Evolutionary conservation across 257 asterid species (phyloP), one percentile per base, ranked within the genome.

Genomic region (Penstemon davidsonii): DNA sequence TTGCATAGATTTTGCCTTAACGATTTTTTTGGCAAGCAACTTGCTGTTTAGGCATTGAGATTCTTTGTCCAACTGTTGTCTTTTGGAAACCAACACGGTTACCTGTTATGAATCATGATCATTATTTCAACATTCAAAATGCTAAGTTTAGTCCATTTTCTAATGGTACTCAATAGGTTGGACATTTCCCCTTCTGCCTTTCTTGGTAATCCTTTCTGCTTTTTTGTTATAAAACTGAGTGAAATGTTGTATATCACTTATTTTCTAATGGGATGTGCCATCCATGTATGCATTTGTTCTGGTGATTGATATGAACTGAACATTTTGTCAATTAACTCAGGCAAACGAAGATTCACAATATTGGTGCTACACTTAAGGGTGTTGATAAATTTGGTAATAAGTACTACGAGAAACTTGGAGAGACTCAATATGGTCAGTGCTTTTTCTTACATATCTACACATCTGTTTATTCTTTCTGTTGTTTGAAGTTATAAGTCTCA

Each of bases 341-440:
- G 92, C 96, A 91, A 70, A 90, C 96, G 37, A 94, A 91, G 90
- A 84, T 94, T 62, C 99, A 94, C 79, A 94, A 94, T 42, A 85
- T 94, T 18, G 99, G 99, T 38, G 99, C 96, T 67, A 87, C 88
- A 2, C 73, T 91, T 56, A 86, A 85, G 57, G 99, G 99, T 62
- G 86, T 87, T 56, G 99, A 94, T 75, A 88, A 94, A 82, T 81
- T 88, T 79, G 99, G 99, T 73, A 94, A 94, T 69, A 91, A 94
- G 84, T 94, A 94, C 79, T 94, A 87, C 61, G 80, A 94, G 86
- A 88, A 86, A 70, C 87, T 84, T 55, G 98, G 90, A 58, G 96
- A 94, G 44, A 86, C 89, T 4, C 96, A 91, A 83, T 83, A 76
- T 68, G 99, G 99, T 93, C 12, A 74, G 95, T 70, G 66, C 80